A percentile compares a stretch with the other conserved stretches of the same genome.
Conservation (phyloP, 2,329 filamentous ascomycete genomes). For the Eutypa lata region DNA sequence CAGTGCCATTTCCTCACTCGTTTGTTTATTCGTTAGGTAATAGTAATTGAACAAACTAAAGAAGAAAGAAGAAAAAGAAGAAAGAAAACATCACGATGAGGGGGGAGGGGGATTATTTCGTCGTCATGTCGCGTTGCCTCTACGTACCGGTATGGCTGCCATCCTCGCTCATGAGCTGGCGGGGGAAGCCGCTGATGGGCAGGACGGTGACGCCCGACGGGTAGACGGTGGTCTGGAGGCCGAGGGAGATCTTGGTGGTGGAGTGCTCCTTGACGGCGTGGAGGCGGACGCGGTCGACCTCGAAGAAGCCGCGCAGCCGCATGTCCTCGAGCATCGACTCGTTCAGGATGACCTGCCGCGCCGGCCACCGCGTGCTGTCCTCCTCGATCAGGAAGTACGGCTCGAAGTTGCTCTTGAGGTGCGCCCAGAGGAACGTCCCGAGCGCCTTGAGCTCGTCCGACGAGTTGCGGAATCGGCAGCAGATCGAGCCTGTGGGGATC, state of each 20-base stretch:
- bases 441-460: constrained; percentile 27
- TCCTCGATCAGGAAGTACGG: constrained; percentile 29
- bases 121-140: too few relatives aligned
- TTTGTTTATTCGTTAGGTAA: neutral
- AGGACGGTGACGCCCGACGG: constrained; percentile 22
- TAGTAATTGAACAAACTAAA: too few relatives aligned
- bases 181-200: constrained; percentile 29
- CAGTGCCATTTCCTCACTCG: neutral
- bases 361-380: constrained; percentile 14
- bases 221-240: constrained; percentile 19
- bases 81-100: too few relatives aligned
- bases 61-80: too few relatives aligned
- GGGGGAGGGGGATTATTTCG: too few relatives aligned
- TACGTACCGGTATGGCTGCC: constrained; percentile 5
- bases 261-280: constrained; percentile 19
- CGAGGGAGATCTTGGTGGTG: constrained; percentile 24
- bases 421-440: constrained; percentile 27
- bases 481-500: constrained; percentile 22
- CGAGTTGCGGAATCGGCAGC: constrained; percentile 24
- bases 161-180: constrained; percentile 27
- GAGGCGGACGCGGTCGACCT: constrained; percentile 23
- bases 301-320: constrained; percentile 27
- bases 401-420: constrained; percentile 28
- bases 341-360: constrained; percentile 22
- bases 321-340: constrained; percentile 27